Evolutionary conservation across 148 eudicot genomes (phyloP).

Genomic region (Amaranthus cruentus): DNA sequence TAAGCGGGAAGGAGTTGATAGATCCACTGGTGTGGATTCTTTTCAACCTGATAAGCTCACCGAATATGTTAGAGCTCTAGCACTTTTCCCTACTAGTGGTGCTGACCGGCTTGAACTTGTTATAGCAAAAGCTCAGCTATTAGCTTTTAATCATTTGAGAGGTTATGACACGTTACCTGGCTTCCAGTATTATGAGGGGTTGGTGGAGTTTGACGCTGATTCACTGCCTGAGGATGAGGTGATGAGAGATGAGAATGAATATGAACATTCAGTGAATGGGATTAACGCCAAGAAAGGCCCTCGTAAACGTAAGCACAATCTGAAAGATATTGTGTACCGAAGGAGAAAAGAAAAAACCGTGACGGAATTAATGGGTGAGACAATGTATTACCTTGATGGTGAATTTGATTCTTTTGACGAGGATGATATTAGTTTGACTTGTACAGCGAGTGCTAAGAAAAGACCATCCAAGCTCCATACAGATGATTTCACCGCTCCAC

Average conservation of each 20-base stretch:
- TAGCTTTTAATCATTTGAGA: conserved; percentile 54
- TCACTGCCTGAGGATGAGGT: conserved; percentile 14
- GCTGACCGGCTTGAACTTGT: conserved; percentile 53
- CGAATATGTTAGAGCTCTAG: conserved; percentile 53
- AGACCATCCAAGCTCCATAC: conserved; percentile 34
- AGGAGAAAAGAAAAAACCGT: conserved; percentile 60
- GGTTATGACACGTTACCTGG: conserved; percentile 48
- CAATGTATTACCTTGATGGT: conserved; percentile 46
- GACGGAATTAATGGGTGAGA: conserved; percentile 62
- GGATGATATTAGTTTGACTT: conserved; percentile 29
- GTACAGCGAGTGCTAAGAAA: conserved; percentile 39
- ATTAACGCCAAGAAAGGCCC: conserved; percentile 34
- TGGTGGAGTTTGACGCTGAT: conserved; percentile 39
- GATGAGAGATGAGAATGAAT: conserved; percentile 32
- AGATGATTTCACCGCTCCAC: conserved; percentile 43
- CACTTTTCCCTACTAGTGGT: conserved; percentile 46
- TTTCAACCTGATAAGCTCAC: conserved; percentile 63
- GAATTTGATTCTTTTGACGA: conserved; percentile 53
- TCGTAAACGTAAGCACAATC: conserved; percentile 49
- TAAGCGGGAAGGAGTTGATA: conserved; percentile 48
- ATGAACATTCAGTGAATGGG: conserved; percentile 24
- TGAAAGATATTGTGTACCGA: conserved; percentile 53
- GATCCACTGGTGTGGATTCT: conserved; percentile 34
- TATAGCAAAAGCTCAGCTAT: conserved; percentile 68
- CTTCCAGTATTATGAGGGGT: conserved; percentile 44